These are phyloP conservation scores for Boletus sp. DNA, from an alignment of 768 basidiomycete genomes.

Conservation along the genomic window DNA sequence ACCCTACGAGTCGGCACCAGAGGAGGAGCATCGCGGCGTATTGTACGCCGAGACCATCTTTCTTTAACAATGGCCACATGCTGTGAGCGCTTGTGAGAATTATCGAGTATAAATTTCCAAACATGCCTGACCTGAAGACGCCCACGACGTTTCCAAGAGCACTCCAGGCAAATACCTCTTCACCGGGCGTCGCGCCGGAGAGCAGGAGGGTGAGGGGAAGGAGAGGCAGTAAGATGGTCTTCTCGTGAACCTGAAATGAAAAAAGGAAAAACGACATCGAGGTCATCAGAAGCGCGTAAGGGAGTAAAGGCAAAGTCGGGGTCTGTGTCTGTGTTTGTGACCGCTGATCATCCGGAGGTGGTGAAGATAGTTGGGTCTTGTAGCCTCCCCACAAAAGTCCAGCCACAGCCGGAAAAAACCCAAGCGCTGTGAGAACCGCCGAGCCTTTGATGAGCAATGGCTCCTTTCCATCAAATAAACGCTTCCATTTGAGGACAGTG, in stretches of 20 bases:
- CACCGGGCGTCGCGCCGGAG: conserved; percentile 37
- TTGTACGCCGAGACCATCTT: conserved; percentile 73
- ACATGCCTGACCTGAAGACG: conserved; percentile 69
- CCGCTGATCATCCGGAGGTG: neutral
- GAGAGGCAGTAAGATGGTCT: conserved; percentile 83
- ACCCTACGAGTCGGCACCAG: conserved; percentile 84
- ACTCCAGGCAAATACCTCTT: conserved; percentile 31
- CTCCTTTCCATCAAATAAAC: conserved; percentile 37
- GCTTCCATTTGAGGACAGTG: conserved; percentile 74
- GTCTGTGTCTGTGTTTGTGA: conserved; percentile 35
- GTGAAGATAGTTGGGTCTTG: conserved; percentile 22
- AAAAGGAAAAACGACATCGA: conserved; percentile 94
- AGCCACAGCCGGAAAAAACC: conserved; percentile 62
- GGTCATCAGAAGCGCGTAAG: conserved; percentile 73
- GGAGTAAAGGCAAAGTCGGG: conserved; percentile 65
- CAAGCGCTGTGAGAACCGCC: conserved; percentile 59
- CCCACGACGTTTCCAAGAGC: conserved; percentile 70
- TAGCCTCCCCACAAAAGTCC: conserved; percentile 41
- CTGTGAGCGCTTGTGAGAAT: conserved; percentile 38
- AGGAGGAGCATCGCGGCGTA: conserved; percentile 64
- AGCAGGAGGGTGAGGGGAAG: conserved; percentile 80
- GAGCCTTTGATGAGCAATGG: conserved; percentile 61
- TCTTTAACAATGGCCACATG: conserved; percentile 88
- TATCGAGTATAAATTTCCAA: neutral
- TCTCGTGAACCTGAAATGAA: conserved; percentile 96